Conservation (phyloP, 2,329 filamentous ascomycete genomes). For the Fusarium caatingaense region DNA sequence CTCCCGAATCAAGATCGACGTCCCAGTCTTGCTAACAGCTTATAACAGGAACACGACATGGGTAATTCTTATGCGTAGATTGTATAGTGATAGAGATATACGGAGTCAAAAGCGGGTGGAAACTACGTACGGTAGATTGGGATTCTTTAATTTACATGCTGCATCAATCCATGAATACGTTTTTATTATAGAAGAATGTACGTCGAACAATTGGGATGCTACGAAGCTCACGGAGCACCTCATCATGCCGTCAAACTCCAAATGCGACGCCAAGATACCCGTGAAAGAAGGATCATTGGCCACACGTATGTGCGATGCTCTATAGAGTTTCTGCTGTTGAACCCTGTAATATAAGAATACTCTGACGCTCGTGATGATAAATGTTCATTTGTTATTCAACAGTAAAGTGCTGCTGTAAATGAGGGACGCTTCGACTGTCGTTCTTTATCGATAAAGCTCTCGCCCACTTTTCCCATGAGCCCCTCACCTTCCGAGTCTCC, state of each 20-base stretch:
- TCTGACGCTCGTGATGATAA: not conserved
- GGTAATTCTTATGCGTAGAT: slow-evolving; percentile 68
- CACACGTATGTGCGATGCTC: not conserved
- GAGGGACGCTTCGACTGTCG: not conserved
- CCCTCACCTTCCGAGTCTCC: slow-evolving; percentile 31
- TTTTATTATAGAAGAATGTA: slow-evolving; percentile 3
- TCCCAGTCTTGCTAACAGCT: slow-evolving; percentile 23
- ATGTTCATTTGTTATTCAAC: not conserved
- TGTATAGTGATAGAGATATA: slow-evolving; percentile 22
- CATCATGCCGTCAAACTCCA: not conserved
- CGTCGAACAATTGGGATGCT: not conserved
- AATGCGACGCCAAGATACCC: not conserved
- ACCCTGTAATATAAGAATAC: not conserved
- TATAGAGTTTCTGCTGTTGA: slow-evolving; percentile 53
- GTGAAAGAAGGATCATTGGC: not conserved
- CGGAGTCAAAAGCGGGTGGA: slow-evolving; percentile 42
- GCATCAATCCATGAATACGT: slow-evolving; percentile 32
- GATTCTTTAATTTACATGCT: slow-evolving; percentile 19
- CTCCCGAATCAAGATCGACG: not conserved
- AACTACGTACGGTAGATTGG: slow-evolving; percentile 39
- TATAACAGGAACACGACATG: slow-evolving; percentile 70
- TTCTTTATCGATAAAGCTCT: slow-evolving; percentile 33
- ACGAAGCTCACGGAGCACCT: not conserved
- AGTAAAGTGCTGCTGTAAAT: no score
- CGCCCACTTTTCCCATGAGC: slow-evolving; percentile 35